Evolutionary conservation across 2,329 filamentous ascomycete genomes (phyloP).

Genomic region (Sarocladium oryzae): DNA sequence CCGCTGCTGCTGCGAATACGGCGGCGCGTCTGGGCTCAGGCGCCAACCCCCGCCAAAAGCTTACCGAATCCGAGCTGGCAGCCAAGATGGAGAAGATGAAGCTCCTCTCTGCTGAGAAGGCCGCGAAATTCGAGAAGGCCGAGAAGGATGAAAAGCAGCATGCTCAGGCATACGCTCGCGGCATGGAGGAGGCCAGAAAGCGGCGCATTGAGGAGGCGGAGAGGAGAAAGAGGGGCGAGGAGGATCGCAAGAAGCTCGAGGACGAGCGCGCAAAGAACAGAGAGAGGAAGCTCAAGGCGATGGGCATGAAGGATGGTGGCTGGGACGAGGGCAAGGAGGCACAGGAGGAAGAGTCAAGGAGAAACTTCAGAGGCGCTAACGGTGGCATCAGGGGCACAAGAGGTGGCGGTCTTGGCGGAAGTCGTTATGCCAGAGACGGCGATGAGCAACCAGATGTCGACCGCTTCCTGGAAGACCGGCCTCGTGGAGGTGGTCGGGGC

Average conservation of each 20-base stretch:
- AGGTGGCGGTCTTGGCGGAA: conserved; percentile 31
- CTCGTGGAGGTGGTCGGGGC: conserved; percentile 24
- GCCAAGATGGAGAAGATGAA: conserved; percentile 57
- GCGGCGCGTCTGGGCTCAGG: conserved; percentile 44
- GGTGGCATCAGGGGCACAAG: conserved; percentile 33
- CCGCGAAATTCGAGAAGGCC: conserved; percentile 51
- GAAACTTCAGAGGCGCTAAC: conserved; percentile 36
- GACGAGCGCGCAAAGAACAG: conserved; percentile 55
- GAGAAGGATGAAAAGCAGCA: conserved; percentile 51
- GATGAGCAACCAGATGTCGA: conserved; percentile 27
- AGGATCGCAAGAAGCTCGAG: conserved; percentile 44
- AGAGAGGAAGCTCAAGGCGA: conserved; percentile 54
- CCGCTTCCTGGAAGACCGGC: conserved; percentile 29
- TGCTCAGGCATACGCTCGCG: conserved; percentile 45
- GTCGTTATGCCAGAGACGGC: conserved; percentile 33
- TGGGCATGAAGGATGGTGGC: conserved; percentile 44
- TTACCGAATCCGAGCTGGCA: conserved; percentile 52
- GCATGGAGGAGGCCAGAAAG: conserved; percentile 48
- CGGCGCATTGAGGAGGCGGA: conserved; percentile 47
- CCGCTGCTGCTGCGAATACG: conserved; percentile 22
- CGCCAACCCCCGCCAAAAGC: conserved; percentile 52
- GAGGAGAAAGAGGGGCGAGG: conserved; percentile 43
- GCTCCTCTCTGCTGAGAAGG: conserved; percentile 50
- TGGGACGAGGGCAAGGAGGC: conserved; percentile 55
- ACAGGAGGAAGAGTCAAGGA: conserved; percentile 33